phyloP scores from a whole-genome alignment of 345 rosid species.

The Eucalyptus pauciflora region DNA sequence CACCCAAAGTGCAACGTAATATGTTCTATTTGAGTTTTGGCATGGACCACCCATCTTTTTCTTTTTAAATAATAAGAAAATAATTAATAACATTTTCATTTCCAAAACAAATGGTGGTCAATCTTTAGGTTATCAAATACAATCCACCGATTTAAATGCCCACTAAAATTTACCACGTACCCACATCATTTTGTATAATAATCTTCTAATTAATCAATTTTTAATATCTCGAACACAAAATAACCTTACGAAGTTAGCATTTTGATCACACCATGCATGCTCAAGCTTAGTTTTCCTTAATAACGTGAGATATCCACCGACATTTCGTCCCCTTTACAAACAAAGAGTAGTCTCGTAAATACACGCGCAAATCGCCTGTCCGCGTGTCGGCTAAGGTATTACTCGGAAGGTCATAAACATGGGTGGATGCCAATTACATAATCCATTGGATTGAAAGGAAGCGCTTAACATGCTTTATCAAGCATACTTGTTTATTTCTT shows the following conservation, averaged over 20 bases:
- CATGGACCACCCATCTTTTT: background rate
- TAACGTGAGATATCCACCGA: background rate
- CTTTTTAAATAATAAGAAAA: background rate
- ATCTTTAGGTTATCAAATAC: background rate
- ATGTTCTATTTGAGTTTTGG: background rate
- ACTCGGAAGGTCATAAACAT: background rate
- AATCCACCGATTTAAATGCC: background rate
- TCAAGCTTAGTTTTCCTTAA: background rate
- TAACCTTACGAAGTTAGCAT: background rate
- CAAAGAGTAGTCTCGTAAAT: background rate
- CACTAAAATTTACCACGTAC: background rate
- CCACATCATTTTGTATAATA: background rate
- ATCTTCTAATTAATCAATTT: background rate
- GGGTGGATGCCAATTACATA: background rate
- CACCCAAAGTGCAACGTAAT: background rate
- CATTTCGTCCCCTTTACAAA: background rate
- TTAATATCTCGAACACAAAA: background rate
- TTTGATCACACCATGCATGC: background rate
- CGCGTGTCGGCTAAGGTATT: too few species aligned
- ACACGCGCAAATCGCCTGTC: background rate
- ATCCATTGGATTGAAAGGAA: background rate
- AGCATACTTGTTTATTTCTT: background rate
- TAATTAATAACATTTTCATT: background rate
- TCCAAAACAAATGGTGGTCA: background rate
- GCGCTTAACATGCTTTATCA: background rate